These are phyloP conservation scores for Quillaja saponaria DNA, from an alignment of 306 rosid genomes.

Conservation along the genomic window DNA sequence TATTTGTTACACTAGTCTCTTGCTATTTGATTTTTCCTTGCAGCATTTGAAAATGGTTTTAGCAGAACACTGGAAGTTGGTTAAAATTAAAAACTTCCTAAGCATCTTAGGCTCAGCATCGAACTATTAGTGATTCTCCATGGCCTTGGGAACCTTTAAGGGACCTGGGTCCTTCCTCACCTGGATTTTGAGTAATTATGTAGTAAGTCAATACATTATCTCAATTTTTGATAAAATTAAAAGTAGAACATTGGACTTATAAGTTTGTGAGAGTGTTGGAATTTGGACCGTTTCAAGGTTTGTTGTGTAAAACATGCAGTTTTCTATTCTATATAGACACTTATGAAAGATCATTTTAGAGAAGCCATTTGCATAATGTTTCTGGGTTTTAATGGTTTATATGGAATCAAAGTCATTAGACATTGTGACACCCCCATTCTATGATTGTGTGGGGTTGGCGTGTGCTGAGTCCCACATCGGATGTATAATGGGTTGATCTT, in stretches of 20 bases:
- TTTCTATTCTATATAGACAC: neutral
- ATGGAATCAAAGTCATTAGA: neutral
- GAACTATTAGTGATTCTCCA: conserved; percentile 10
- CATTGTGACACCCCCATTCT: no score
- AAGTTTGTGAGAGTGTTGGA: no score
- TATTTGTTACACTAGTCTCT: conserved; percentile 4
- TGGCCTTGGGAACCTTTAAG: conserved; percentile 8
- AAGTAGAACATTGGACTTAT: neutral
- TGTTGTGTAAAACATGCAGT: conserved; percentile 10
- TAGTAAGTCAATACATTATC: neutral
- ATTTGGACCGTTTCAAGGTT: neutral
- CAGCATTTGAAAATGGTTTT: conserved; percentile 1
- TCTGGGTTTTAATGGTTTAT: conserved; percentile 3
- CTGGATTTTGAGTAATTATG: neutral
- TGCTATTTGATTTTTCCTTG: conserved; percentile 2
- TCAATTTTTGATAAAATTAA: neutral
- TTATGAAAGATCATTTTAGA: conserved; percentile 7
- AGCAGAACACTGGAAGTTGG: conserved; percentile 5
- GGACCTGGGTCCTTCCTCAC: neutral
- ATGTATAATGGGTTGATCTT: no score
- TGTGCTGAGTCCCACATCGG: no score
- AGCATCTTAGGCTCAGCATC: neutral
- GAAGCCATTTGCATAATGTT: neutral
- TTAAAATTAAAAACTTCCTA: conserved; percentile 1
- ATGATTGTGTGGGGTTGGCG: no score